These are phyloP conservation scores for Neurospora sp. DNA, from an alignment of 495 filamentous ascomycete species.

Conservation along the genomic window DNA sequence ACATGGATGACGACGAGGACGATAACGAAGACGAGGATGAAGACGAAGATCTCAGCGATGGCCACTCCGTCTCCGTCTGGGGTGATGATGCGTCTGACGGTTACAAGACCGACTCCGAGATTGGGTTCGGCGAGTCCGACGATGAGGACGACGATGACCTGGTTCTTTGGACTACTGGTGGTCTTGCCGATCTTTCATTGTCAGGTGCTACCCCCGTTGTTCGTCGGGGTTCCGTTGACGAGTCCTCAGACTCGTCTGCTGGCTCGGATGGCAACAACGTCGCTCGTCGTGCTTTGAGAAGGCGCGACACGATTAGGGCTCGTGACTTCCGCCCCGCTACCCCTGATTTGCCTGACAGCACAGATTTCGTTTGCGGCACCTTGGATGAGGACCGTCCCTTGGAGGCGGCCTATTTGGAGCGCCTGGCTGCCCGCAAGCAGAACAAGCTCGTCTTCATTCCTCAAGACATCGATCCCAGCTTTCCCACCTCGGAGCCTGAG, in stretches of 20 bases:
- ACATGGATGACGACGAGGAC: conserved; percentile 38
- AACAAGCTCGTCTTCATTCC: conserved; percentile 70
- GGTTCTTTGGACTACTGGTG: conserved; percentile 64
- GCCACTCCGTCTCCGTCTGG: conserved; percentile 48
- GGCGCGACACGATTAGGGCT: conserved; percentile 26
- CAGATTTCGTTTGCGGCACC: conserved; percentile 95
- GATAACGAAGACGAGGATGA: conserved; percentile 35
- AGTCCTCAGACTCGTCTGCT: conserved; percentile 33
- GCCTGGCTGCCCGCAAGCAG: conserved; percentile 67
- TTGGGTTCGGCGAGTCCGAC: conserved; percentile 84
- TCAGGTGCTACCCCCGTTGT: conserved; percentile 27
- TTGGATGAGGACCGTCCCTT: conserved; percentile 91
- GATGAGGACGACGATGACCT: conserved; percentile 77
- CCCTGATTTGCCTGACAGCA: conserved; percentile 87
- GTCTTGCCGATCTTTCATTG: conserved; percentile 25
- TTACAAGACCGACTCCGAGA: conserved; percentile 93
- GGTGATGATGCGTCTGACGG: conserved; percentile 62
- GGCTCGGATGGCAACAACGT: conserved; percentile 14
- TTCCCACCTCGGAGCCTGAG: conserved; percentile 86
- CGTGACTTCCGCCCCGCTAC: conserved; percentile 55
- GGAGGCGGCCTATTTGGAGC: conserved; percentile 83
- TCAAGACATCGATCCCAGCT: conserved; percentile 96
- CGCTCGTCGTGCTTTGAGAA: conserved; percentile 14
- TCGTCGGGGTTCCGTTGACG: conserved; percentile 29
- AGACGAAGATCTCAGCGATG: conserved; percentile 28